Evolutionary conservation across 257 asterid species (phyloP).

Genomic region (Gardenia jasminoides): DNA sequence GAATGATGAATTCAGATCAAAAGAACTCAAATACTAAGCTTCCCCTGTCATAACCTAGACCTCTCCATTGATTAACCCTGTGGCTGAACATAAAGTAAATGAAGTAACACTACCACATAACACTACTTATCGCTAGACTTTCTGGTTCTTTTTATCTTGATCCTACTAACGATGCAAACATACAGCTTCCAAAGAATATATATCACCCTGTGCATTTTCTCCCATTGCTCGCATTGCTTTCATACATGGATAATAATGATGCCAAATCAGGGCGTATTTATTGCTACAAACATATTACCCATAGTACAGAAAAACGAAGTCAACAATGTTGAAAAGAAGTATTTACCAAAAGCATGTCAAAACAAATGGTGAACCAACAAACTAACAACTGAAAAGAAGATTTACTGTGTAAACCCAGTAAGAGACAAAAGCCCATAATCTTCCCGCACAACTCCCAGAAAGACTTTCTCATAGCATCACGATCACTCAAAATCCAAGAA

Average conservation of each 20-base stretch:
- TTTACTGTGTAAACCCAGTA: no score
- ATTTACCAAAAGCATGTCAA: no score
- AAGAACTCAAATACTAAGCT: neutral
- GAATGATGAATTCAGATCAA: neutral
- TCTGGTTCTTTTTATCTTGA: neutral
- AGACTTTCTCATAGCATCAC: neutral
- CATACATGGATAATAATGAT: neutral
- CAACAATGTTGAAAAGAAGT: no score
- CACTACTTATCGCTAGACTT: neutral
- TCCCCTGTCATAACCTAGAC: neutral
- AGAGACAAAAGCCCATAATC: neutral
- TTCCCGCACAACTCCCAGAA: neutral
- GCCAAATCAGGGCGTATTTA: neutral
- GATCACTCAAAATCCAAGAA: neutral
- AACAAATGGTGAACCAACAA: no score
- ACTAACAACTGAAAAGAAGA: no score
- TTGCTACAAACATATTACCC: neutral
- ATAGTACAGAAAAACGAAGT: neutral
- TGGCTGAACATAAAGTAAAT: neutral
- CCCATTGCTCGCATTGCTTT: neutral
- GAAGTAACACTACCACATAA: neutral
- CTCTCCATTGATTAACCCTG: neutral
- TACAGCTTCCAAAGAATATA: neutral
- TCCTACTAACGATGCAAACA: neutral
- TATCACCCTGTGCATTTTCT: neutral